A percentile compares a stretch with the other conserved stretches of the same genome.
Conservation (phyloP, 176 grass and related monocot genomes). For the Oryza coarctata region DNA sequence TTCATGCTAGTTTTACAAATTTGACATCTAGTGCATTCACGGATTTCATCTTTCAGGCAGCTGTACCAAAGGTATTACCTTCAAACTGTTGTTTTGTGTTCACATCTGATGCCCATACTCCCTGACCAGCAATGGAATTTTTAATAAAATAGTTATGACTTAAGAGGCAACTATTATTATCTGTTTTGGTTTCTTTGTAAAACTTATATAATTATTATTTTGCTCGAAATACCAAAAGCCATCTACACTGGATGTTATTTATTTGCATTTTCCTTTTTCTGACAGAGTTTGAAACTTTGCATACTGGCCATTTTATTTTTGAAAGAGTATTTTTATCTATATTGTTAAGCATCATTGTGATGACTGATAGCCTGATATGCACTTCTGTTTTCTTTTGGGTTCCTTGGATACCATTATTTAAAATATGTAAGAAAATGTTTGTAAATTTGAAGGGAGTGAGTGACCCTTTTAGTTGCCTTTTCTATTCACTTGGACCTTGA, state of each 20-base stretch:
- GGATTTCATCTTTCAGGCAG: constrained; percentile 95
- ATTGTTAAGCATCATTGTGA: neutral
- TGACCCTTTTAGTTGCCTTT: neutral
- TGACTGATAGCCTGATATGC: neutral
- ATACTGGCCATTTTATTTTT: neutral
- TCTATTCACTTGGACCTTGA: neutral
- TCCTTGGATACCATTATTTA: neutral
- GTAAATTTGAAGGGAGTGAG: neutral
- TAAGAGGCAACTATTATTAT: neutral
- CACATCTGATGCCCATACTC: neutral
- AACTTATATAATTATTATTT: constrained; percentile 15
- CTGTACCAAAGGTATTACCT: constrained; percentile 85
- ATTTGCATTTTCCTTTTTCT: constrained; percentile 10
- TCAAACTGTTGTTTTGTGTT: neutral
- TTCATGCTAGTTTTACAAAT: constrained; percentile 82
- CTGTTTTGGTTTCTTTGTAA: neutral
- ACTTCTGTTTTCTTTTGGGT: neutral
- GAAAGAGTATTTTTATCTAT: neutral
- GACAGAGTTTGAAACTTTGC: neutral
- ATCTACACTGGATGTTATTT: neutral
- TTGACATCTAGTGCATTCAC: constrained; percentile 69
- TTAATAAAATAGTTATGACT: neutral
- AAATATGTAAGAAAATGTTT: neutral
- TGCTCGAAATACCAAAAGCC: constrained; percentile 8
- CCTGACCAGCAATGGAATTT: neutral